Base-by-base conservation (phyloP, 2,329 filamentous ascomycete species). In the Paramyrothecium roridum region DNA sequence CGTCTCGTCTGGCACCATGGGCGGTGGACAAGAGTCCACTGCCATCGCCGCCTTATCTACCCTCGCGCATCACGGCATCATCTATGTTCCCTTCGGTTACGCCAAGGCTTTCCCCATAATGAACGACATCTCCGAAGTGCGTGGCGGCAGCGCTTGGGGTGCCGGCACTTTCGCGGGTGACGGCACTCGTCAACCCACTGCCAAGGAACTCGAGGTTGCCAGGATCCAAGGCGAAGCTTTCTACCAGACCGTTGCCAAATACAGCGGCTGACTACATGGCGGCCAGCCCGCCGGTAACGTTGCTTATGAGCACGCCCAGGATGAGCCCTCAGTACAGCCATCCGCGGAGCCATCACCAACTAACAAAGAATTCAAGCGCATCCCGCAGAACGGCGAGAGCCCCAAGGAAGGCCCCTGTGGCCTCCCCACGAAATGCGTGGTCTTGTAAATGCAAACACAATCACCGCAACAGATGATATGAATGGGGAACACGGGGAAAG, bases 31-130 rank as follows among this genome's bases (percentile, higher is more conserved):
- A 80, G 95, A 99, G 79, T 87, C 85, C 55, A 99, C 95, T 50
- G 88, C 84, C 63, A 78, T 97, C 60, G 81, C 87, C 34, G 79
- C 88, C 70, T 86, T 98, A 84, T 91, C 87, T 68, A 98, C 93
- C 19, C 80, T 98, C 54, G 74, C 87, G 58, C 95, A 98, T 79
- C 95, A 98, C 80, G 95, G 95, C 68, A 89, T 98, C 78, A 88
- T 95, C 80, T 98, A 89, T 73, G 92, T 98, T n/a, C 95, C 95
- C 50, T 82, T 98, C 54, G 95, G 95, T 54, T 98, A 96, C 81
- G 88, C 90, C 76, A 90, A 87, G 66, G 77, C 85, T 51, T 97
- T 96, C 70, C 70, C 70, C 57, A 76, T 85, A 60, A 76, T 96
- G 61, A 71, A 86, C 61, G 87, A 93, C 76, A 73, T 96, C 37